Base-by-base conservation (phyloP, 768 basidiomycete species). In the Lactarius akahatsu region DNA sequence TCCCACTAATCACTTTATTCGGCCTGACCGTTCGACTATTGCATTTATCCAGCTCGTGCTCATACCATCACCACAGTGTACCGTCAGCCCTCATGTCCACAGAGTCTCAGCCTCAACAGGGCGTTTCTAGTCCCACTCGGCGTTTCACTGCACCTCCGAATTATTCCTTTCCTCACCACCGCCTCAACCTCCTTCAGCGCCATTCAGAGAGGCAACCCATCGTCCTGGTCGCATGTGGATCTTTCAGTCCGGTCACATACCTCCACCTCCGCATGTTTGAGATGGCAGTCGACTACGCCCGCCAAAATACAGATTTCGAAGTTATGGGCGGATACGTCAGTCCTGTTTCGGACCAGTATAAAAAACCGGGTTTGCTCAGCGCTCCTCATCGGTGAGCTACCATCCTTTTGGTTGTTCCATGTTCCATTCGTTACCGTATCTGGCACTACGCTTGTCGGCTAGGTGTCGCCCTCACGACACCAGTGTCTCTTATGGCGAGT, bases 231-330 rank as follows among this genome's bases (percentile, higher is more conserved):
- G 97, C 94, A 56, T 99, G 97, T 74, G 97, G 96, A 34, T 96
- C 94, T 63, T 98, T 98, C 85, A 96, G 93, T 72, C 96, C 96
- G 13, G 91, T 97, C 69, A 97, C 96, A n/a, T 96, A 95, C 74
- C 90, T 96, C 60, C 95, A 97, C 74, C 86, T 98, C 68, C 92
- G 97, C 71, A 98, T 99, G 95, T 99, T 98, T 78, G 97, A 98
- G 76, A 98, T 99, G 97, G 97, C 96, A 63, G 91, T 90, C 78
- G 97, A 98, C 81, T 95, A 94, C 73, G 86, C 92, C 61, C 87
- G 93, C 60, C 91, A 94, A 72, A 93, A 95, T 76, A 94, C 93
- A 57, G 81, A 91, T 70, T 97, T 92, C 73, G 94, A 97, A 78
- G 92, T 99, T 72, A 83, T 98, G 72, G 97, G 91, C 32, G 95